phyloP scores from a whole-genome alignment of 2,329 filamentous ascomycete genomes.

The Cyphellophora attinorum region DNA sequence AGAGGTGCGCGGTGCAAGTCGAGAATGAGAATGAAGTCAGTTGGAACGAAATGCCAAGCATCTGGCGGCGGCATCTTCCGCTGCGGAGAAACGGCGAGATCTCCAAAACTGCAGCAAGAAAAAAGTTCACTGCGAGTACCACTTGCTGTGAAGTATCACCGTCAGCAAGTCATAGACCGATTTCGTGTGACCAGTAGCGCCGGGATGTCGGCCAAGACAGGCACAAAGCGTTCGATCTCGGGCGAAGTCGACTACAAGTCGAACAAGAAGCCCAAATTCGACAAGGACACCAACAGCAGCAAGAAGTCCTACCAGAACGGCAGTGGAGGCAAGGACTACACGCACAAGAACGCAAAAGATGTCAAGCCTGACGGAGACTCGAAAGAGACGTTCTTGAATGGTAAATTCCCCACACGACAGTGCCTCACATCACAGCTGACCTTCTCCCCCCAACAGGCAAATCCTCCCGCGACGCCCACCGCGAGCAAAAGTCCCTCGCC shows the following conservation, averaged over 20 bases:
- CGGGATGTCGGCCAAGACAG: constrained; percentile 12
- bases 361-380: no score
- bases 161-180: no score
- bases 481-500: constrained; percentile 80
- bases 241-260: constrained; percentile 7
- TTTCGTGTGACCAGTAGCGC: no score
- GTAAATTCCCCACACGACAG: not conserved
- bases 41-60: no score
- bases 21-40: no score
- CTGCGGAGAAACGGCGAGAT: no score
- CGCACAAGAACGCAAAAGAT: no score
- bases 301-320: not conserved
- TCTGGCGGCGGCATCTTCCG: no score
- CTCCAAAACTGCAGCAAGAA: no score
- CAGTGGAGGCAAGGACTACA: not conserved
- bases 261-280: constrained; percentile 8
- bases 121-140: no score
- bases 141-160: no score
- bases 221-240: constrained; percentile 7
- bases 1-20: no score
- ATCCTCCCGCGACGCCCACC: constrained; percentile 76
- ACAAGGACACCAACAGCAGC: not conserved
- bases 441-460: constrained; percentile 36
- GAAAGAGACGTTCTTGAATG: not conserved
- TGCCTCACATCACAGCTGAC: not conserved